These are phyloP conservation scores for Ophiostoma sp. DNA, from an alignment of 2,329 filamentous ascomycete genomes.

Conservation along the genomic window DNA sequence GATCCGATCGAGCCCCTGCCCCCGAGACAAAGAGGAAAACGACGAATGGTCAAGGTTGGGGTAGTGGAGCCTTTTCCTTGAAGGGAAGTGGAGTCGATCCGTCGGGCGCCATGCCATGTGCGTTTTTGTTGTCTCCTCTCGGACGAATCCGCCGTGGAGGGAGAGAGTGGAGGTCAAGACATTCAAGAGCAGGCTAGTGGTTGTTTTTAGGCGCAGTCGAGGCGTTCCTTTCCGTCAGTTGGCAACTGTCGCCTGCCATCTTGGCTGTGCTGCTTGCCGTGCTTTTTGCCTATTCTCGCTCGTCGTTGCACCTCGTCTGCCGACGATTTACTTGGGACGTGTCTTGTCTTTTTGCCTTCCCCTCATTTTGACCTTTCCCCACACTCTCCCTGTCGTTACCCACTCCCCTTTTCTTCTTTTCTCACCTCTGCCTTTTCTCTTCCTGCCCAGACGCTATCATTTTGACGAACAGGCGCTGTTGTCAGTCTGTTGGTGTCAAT, in stretches of 20 bases:
- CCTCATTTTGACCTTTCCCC: not conserved
- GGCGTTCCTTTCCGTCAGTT: not conserved
- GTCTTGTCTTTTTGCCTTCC: not conserved
- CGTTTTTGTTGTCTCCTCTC: not conserved
- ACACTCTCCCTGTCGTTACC: not conserved
- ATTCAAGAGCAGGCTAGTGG: not conserved
- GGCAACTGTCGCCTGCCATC: not conserved
- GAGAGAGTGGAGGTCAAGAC: not conserved
- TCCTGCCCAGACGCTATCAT: not conserved
- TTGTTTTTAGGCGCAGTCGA: not conserved
- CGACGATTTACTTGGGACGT: not conserved
- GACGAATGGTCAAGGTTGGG: not conserved
- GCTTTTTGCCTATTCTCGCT: not conserved
- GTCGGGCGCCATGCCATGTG: not conserved
- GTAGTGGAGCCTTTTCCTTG: not conserved
- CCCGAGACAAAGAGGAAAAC: not conserved
- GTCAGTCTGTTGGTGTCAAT: not conserved
- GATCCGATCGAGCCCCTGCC: not conserved
- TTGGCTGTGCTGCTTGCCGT: not conserved
- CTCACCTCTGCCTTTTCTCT: not conserved
- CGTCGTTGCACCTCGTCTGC: not conserved
- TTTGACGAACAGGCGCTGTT: not conserved
- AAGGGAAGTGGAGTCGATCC: not conserved
- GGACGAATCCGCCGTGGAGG: slow-evolving; percentile 8
- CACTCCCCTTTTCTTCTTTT: not conserved